These are phyloP conservation scores for Dothidotthia symphoricarpi DNA, from an alignment of 2,329 filamentous ascomycete genomes.

Conservation along the genomic window DNA sequence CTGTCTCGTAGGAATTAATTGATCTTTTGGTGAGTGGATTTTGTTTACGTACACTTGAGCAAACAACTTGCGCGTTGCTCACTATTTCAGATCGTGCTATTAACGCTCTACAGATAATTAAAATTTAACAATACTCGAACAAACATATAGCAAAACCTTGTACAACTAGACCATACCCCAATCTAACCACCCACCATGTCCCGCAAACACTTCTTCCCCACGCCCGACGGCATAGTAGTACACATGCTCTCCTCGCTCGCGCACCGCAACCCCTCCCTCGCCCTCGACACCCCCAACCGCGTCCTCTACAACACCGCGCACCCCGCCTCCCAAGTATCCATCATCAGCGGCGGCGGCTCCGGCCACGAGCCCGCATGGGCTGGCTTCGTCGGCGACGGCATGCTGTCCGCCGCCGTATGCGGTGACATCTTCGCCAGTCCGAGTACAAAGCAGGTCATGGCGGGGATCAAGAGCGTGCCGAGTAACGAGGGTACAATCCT, in stretches of 20 bases:
- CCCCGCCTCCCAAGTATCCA: conserved; percentile 44
- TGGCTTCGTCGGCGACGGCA: conserved; percentile 51
- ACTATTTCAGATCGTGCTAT: too few species aligned
- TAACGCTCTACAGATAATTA: too few species aligned
- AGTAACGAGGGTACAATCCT: conserved; percentile 49
- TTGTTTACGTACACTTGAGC: too few species aligned
- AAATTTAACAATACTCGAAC: too few species aligned
- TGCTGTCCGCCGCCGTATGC: conserved; percentile 50
- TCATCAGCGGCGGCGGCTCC: conserved; percentile 50
- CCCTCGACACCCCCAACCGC: conserved; percentile 48
- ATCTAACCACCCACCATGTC: too few species aligned
- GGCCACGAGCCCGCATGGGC: conserved; percentile 53
- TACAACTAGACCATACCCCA: too few species aligned
- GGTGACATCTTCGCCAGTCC: conserved; percentile 52
- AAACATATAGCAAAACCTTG: too few species aligned
- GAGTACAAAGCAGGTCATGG: conserved; percentile 51
- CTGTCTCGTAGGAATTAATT: too few species aligned
- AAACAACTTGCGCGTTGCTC: too few species aligned
- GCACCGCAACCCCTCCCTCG: conserved; percentile 45
- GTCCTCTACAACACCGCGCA: conserved; percentile 51
- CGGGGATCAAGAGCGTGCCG: conserved; percentile 48
- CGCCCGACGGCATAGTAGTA: conserved; percentile 52
- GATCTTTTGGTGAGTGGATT: too few species aligned
- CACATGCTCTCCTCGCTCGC: conserved; percentile 50
- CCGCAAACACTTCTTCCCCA: conserved; percentile 55